Percentiles rank a stretch among this genome's conserved stretches.
These are phyloP conservation scores for Phycomyces blakesleeanus DNA, from an alignment of 192 early-diverging fungal genomes.

Conservation along the genomic window DNA sequence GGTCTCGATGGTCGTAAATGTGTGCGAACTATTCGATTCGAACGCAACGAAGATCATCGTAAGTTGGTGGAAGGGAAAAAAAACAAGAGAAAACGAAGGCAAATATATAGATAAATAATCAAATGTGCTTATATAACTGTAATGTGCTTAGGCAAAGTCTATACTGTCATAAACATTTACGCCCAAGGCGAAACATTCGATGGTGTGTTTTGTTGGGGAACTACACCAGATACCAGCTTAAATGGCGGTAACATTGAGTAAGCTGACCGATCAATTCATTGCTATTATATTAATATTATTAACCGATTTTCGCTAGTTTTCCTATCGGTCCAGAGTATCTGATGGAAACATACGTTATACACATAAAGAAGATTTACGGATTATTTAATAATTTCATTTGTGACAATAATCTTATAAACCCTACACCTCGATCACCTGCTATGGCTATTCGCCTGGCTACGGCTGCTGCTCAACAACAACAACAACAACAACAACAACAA, in stretches of 20 bases:
- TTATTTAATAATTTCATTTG: constrained; percentile 34
- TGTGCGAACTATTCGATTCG: constrained; percentile 70
- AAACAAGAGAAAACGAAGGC: too few relatives aligned
- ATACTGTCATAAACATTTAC: constrained; percentile 62
- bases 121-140: too few relatives aligned
- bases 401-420: constrained; percentile 26
- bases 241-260: constrained; percentile 64
- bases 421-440: constrained; percentile 13
- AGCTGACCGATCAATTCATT: neutral
- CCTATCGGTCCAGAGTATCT: constrained; percentile 34
- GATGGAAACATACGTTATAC: constrained; percentile 34
- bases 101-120: too few relatives aligned
- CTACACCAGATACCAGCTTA: constrained; percentile 56
- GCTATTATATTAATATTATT: neutral
- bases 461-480: constrained; percentile 15
- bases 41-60: constrained; percentile 45
- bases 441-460: constrained; percentile 13
- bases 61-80: constrained; percentile 11
- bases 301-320: constrained; percentile 24
- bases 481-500: constrained; percentile 17
- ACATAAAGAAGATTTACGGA: constrained; percentile 33
- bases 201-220: constrained; percentile 68
- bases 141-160: constrained; percentile 40
- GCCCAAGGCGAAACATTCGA: constrained; percentile 51
- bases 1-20: constrained; percentile 59